Evolutionary conservation across 2,329 filamentous ascomycete species (phyloP).

Genomic region (Mycosphaerella sp.): DNA sequence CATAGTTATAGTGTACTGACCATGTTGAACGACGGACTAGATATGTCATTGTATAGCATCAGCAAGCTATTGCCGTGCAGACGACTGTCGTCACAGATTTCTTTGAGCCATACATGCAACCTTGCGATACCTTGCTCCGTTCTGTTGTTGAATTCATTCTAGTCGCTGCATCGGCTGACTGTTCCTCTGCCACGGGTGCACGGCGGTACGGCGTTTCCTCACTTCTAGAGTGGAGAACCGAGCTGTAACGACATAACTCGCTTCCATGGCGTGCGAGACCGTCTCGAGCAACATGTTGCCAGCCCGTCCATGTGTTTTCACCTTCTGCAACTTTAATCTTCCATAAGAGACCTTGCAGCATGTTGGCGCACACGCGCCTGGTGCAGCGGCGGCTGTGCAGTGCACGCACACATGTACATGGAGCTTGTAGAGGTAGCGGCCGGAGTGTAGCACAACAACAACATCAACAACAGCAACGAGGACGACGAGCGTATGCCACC

Average conservation of each 20-base stretch:
- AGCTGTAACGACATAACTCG: too few species aligned
- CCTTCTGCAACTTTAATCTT: background rate
- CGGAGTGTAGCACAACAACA: slow-evolving; percentile 6
- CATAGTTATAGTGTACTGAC: background rate
- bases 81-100: too few species aligned
- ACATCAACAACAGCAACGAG: too few species aligned
- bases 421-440: slow-evolving; percentile 7
- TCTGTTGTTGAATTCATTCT: too few species aligned
- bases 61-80: background rate
- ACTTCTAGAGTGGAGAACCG: background rate
- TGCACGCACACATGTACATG: slow-evolving; percentile 5
- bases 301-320: background rate
- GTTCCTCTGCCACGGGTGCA: too few species aligned
- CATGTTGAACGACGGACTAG: background rate
- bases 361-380: slow-evolving; percentile 16
- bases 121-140: too few species aligned
- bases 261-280: too few species aligned
- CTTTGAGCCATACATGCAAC: too few species aligned
- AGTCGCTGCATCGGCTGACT: too few species aligned
- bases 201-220: too few species aligned
- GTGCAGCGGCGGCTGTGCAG: slow-evolving; percentile 18
- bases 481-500: slow-evolving; percentile 35
- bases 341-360: slow-evolving; percentile 30
- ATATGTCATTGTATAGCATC: background rate
- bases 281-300: too few species aligned